Evolutionary conservation across 2,329 filamentous ascomycete species (phyloP), one percentile per base, ranked within the genome.

Genomic region (Zymoseptoria brevis): DNA sequence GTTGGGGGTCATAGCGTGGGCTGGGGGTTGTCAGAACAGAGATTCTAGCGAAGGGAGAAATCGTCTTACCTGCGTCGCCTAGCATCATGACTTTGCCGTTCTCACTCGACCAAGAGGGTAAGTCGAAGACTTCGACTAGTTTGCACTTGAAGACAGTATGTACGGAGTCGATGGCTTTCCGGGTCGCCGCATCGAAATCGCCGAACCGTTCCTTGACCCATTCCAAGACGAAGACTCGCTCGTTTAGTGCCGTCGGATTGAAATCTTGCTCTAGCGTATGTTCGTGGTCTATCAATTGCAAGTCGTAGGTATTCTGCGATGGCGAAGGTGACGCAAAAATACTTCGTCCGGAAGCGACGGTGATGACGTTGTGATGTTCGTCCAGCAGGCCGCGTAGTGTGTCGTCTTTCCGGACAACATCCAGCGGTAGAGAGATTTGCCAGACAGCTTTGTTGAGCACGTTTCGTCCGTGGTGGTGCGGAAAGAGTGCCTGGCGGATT

Each of bases 271-370:
- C 49, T 3, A 54, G 13, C 4, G 56, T 9, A 11, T 48, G 53
- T 19, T 61, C 56, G 21, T 61, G 59, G n/a, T 57, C 54, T n/a
- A 59, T 57, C 30, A 56, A 19, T 29, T 61, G 30, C 19, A 59
- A 26, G 16, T 55, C 50, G 35, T 54, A 51, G 2, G 56, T 52
- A 6, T 51, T 53, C n/a, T 58, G 53, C 29, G 53, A 48, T 3
- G 59, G 59, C 19, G 53, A 21, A 1, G 59, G 59, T 8, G 50
- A 57, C 1, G 41, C 54, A 9, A 61, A 45, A 7, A 58, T 41
- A 24, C 52, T 55, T 9, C 57, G 51, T 19, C 24, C 57, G 2
- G 50, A 53, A 16, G 50, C 54, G 19, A 53, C 22, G 29, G 35
- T 50, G 6, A 55, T 55, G 11, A 53, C 54, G n/a, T 56, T 53